Conservation (phyloP, 306 rosid species). For the Medicago arabica region DNA sequence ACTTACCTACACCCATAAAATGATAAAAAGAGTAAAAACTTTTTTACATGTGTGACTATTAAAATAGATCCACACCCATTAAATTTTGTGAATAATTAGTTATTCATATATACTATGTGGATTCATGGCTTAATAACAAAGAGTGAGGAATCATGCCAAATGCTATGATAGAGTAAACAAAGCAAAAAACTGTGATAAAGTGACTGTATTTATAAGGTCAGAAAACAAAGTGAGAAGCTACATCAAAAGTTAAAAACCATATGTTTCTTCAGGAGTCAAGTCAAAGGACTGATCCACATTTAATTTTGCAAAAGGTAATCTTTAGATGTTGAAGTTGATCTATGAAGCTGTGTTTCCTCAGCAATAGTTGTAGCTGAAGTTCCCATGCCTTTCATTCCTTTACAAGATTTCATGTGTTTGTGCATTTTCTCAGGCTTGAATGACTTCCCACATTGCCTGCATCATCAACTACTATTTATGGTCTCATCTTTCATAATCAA, state of each 20-base stretch:
- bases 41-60: too few species aligned
- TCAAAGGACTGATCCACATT: constrained; percentile 21
- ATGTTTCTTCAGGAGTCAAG: constrained; percentile 27
- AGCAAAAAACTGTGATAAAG: constrained; percentile 6
- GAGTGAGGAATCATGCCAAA: not conserved
- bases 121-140: too few species aligned
- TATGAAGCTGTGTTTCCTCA: constrained; percentile 39
- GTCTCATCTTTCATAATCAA: constrained; percentile 36
- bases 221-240: constrained; percentile 20
- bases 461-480: constrained; percentile 40
- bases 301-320: constrained; percentile 51
- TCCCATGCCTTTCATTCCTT: constrained; percentile 61
- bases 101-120: too few species aligned
- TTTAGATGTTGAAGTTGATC: constrained; percentile 42
- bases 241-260: constrained; percentile 30
- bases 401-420: constrained; percentile 84
- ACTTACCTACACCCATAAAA: too few species aligned
- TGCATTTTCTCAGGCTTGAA: constrained; percentile 89
- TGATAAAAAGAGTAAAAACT: too few species aligned
- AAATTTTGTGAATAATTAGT: too few species aligned
- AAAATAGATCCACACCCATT: too few species aligned
- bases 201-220: constrained; percentile 13
- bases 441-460: constrained; percentile 86
- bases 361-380: constrained; percentile 33
- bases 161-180: not conserved